These are phyloP conservation scores for Silene noctiflora DNA, from an alignment of 179 eudicot species.

Conservation along the genomic window DNA sequence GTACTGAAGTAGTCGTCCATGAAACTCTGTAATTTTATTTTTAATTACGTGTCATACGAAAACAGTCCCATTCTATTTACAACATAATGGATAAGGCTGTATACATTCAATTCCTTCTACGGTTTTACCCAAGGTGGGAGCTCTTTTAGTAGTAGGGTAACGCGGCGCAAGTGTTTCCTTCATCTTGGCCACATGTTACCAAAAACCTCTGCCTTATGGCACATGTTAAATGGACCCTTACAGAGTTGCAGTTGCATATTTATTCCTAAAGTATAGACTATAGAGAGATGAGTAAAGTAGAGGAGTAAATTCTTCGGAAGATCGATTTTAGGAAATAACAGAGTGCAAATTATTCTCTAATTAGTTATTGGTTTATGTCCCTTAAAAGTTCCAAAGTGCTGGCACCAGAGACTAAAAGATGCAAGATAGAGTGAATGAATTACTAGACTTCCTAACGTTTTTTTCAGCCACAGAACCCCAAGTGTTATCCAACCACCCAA, in stretches of 20 bases:
- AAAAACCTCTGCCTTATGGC: neutral
- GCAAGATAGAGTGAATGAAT: neutral
- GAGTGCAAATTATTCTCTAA: neutral
- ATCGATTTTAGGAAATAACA: neutral
- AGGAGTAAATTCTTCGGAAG: neutral
- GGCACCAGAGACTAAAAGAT: neutral
- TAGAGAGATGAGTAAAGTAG: neutral
- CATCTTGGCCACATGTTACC: neutral
- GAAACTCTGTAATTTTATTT: neutral
- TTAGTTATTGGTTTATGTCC: neutral
- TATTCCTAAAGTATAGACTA: neutral
- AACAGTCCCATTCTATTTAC: neutral
- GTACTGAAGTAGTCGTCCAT: neutral
- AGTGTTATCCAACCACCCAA: neutral
- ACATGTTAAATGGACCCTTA: neutral
- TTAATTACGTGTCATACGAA: neutral
- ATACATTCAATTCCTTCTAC: no score
- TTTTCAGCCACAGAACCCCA: neutral
- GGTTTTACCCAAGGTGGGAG: no score
- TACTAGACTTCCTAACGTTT: neutral
- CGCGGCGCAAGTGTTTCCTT: neutral
- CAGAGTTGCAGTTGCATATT: neutral
- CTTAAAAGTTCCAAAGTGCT: neutral
- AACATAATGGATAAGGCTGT: neutral
- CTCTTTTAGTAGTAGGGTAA: no score